Evolutionary conservation across 345 rosid genomes (phyloP).

Genomic region (Camelina laxa): DNA sequence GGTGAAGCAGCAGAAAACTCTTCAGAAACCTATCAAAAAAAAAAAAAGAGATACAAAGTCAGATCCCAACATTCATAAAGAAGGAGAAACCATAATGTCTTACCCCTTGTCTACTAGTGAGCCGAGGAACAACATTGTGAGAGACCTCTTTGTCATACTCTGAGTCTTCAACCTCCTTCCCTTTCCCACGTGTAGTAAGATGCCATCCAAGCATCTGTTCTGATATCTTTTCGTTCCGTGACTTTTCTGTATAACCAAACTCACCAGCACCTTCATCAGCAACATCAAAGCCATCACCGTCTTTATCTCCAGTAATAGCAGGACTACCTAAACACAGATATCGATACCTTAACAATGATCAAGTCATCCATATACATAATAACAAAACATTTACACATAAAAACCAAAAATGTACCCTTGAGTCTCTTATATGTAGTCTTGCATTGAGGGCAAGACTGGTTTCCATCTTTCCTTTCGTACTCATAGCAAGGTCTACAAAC

Average conservation of each 20-base stretch:
- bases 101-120: constrained; percentile 82
- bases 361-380: background rate
- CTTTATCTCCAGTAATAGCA: constrained; percentile 74
- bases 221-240: constrained; percentile 66
- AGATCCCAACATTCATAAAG: constrained; percentile 16
- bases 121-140: constrained; percentile 74
- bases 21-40: constrained; percentile 64
- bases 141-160: constrained; percentile 85
- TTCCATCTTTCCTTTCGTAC: constrained; percentile 81
- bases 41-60: background rate
- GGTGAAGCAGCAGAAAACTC: constrained; percentile 92
- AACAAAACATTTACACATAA: background rate
- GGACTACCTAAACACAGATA: constrained; percentile 68
- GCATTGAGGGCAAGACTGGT: constrained; percentile 88
- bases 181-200: constrained; percentile 61
- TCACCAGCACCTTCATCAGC: constrained; percentile 47
- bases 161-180: constrained; percentile 63
- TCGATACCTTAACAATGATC: background rate
- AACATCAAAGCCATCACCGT: constrained; percentile 55
- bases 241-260: constrained; percentile 44
- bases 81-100: background rate
- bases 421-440: constrained; percentile 82
- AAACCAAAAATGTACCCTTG: constrained; percentile 49
- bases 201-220: constrained; percentile 91
- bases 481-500: constrained; percentile 91